phyloP scores from a whole-genome alignment of 2,329 filamentous ascomycete genomes.

The Bipolaris victoriae region DNA sequence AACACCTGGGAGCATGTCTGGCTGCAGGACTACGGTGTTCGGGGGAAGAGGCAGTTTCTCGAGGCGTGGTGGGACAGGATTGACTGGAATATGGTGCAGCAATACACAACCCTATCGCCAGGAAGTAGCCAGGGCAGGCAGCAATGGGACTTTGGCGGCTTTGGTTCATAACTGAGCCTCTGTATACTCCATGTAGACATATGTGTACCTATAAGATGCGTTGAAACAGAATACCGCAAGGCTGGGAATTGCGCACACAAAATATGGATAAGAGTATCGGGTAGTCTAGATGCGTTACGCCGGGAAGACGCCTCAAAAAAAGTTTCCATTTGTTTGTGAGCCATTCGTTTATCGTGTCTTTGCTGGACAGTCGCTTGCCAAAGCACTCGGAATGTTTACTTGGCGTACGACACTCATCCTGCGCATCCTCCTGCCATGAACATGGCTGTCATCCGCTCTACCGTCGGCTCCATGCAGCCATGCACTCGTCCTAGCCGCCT shows the following conservation, averaged over 20 bases:
- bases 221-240: conserved; percentile 6
- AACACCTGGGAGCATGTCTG: conserved; percentile 98
- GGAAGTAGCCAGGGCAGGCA: conserved; percentile 3
- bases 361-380: conserved; percentile 6
- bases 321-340: not conserved
- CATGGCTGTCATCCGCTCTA: not conserved
- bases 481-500: not conserved
- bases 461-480: not conserved
- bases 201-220: conserved; percentile 21
- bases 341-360: not conserved
- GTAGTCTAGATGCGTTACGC: conserved; percentile 1
- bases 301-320: not conserved
- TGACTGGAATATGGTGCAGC: conserved; percentile 77
- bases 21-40: conserved; percentile 78
- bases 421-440: not conserved
- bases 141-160: conserved; percentile 13
- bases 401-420: conserved; percentile 8
- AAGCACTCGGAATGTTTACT: conserved; percentile 5
- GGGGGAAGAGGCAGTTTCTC: conserved; percentile 77
- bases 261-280: not conserved
- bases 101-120: conserved; percentile 23
- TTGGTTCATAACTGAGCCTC: conserved; percentile 5
- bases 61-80: conserved; percentile 86
- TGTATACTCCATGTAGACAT: conserved; percentile 30
- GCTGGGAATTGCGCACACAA: not conserved